Percentiles rank a stretch among this genome's conserved stretches.
Evolutionary conservation across 805 yeast genomes (phyloP).

Genomic region (Cyberlindnera petersonii): DNA sequence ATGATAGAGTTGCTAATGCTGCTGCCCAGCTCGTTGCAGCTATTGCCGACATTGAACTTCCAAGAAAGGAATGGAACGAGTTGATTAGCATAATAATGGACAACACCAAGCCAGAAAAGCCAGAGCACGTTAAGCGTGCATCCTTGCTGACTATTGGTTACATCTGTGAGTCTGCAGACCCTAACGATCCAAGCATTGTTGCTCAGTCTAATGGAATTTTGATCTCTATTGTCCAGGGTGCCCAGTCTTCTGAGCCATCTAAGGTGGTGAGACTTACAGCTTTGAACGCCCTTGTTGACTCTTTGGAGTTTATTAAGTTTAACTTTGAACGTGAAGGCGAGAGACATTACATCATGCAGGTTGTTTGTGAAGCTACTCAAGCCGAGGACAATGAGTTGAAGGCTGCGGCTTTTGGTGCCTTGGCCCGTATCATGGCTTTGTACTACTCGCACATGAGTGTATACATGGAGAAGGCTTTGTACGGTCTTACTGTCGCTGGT

Average conservation of each 20-base stretch:
- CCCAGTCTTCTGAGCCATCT: conserved; percentile 76
- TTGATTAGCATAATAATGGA: conserved; percentile 80
- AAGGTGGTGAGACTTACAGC: conserved; percentile 82
- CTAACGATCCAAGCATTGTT: conserved; percentile 62
- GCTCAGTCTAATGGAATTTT: conserved; percentile 88
- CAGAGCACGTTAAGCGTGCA: conserved; percentile 78
- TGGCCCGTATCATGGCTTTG: conserved; percentile 84
- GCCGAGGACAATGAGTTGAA: conserved; percentile 76
- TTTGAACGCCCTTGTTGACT: conserved; percentile 83
- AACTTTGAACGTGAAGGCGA: conserved; percentile 94
- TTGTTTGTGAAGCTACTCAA: conserved; percentile 98
- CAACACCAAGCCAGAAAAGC: conserved; percentile 75
- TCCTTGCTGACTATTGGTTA: conserved; percentile 89
- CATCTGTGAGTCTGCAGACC: conserved; percentile 93
- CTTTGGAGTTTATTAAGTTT: conserved; percentile 80
- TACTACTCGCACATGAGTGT: conserved; percentile 88
- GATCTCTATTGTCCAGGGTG: conserved; percentile 96
- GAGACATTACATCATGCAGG: conserved; percentile 96
- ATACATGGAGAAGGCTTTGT: conserved; percentile 96
- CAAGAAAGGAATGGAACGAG: conserved; percentile 83
- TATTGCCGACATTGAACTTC: conserved; percentile 93
- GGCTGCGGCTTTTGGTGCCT: conserved; percentile 93
- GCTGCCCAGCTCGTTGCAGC: conserved; percentile 95
- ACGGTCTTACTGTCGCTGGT: conserved; percentile 83
- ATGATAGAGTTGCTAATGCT: conserved; percentile 77